Base-by-base conservation (phyloP, 2,329 filamentous ascomycete species). In the Fusarium poae region DNA sequence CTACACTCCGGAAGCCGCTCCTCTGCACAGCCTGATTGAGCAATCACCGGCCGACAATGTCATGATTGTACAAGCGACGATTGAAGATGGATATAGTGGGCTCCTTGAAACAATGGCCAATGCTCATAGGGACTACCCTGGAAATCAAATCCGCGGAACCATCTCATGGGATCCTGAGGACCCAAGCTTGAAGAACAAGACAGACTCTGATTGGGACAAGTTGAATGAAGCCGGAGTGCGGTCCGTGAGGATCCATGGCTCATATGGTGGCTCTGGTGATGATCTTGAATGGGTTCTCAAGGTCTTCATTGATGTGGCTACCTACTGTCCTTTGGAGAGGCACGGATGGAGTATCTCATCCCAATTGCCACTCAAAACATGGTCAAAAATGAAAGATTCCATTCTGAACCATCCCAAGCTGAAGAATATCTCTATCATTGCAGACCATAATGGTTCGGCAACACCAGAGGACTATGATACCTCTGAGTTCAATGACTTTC, bases 11-110 rank as follows among this genome's bases (percentile, higher is more conserved):
- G 32, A 61, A 13, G 29, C 56, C 16, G 59, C 59, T 4, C 32
- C 3, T 1, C 11, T 46, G 5, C 1, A 37, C 1, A n/a, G 9
- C 4, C 42, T 62, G 0, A 18, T 62, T 3, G 3, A 43, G 5
- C 39, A 54, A n/a, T 61, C 46, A 8, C 42, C 23, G 5, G 27
- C 40, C 0, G 40, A 46, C 1, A 61, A 62, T 15, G 20, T 62
- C 16, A 54, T 62, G 57, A 32, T 62, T 5, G 46, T 62, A 6
- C 59, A 62, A 12, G 57, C 56, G 2, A 61, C 57, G 1, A 61
- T 62, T 25, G 56, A 62, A 4, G n/a, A 62, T 53, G 58, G 56
- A 1, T 62, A 35, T 9, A 10, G 15, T 7, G 58, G 58, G 2
- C 30, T 62, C 0, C 1, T 62, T 7, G 30, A 29, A 9, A 20